Conservation (phyloP, 2,329 filamentous ascomycete genomes). For the Trichoderma endophyticum region DNA sequence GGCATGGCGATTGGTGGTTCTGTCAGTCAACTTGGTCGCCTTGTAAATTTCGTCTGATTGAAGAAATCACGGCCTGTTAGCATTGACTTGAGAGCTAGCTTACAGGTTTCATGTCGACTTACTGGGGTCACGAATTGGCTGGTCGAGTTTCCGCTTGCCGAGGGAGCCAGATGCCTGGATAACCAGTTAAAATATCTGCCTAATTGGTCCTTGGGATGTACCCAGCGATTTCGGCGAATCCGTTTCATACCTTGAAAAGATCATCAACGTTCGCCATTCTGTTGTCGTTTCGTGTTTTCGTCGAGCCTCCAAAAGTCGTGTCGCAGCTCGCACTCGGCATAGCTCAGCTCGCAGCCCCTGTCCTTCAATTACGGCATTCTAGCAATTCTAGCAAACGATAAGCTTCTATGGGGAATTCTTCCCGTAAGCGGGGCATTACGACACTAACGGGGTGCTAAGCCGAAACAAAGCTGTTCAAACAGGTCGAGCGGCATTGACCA, state of each 20-base stretch:
- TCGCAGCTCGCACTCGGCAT: background rate
- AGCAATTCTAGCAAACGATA: slow-evolving; percentile 8
- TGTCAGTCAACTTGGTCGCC: slow-evolving; percentile 51
- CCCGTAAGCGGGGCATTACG: background rate
- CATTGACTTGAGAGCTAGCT: background rate
- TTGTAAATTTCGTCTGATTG: slow-evolving; percentile 60
- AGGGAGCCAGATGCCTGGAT: slow-evolving; percentile 42
- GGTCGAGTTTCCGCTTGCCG: slow-evolving; percentile 63
- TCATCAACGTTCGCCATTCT: slow-evolving; percentile 59
- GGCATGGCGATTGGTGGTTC: slow-evolving; percentile 44
- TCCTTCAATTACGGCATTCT: slow-evolving; percentile 14
- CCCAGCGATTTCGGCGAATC: background rate
- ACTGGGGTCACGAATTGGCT: slow-evolving; percentile 62
- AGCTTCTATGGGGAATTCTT: background rate
- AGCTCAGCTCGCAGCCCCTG: slow-evolving; percentile 7
- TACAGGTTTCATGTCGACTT: slow-evolving; percentile 27
- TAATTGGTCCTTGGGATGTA: background rate
- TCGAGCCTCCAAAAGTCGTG: background rate
- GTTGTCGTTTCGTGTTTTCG: background rate
- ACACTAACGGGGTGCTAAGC: background rate
- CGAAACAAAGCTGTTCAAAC: background rate
- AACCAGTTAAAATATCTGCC: background rate
- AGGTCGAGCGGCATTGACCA: background rate
- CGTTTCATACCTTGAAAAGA: slow-evolving; percentile 48
- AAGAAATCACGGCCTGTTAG: background rate